Evolutionary conservation across 1,139 yeast species (phyloP), one percentile per base, ranked within the genome.

Genomic region (Candida mesenterica): DNA sequence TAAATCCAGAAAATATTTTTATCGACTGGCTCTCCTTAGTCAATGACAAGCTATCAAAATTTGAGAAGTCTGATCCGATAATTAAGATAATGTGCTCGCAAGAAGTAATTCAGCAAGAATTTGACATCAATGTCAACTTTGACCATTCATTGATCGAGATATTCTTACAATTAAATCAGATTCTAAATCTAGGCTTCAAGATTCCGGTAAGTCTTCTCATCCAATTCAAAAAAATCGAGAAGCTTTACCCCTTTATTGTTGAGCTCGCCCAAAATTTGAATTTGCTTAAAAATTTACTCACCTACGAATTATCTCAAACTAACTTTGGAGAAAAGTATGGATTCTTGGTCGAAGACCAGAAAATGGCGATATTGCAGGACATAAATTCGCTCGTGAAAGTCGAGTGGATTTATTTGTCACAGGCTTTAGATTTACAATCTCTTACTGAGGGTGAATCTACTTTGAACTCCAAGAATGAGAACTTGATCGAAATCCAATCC

Each of bases 221-320:
- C 57, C 43, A 70, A 57, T 39, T 72, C 75, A 28, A 68, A 65
- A 52, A 72, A 55, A 40, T 75, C 62, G 31, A 68, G 36, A 63
- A 69, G 22, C 53, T 83, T 0, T 72, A 77, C 33, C 89, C 90
- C 0, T 70, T 75, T 41, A 82, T 87, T 0, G 63, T 71, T 1
- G 68, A 73, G 10, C 49, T 87, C 10, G 55, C 60, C 7, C 94
- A 85, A 42, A 57, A 53, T 31, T 30, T 68, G 4, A 33, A 36
- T 2, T 41, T 56, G 4, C 46, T 68, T 13, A 53, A 79, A 14
- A 54, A 60, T 7, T 42, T 58, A 3, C 46, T 64, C 28, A 38
- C 42, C 4, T 23, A 30, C 4, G 58, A 53, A n/a, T 43, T 58
- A 15, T 27, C 31, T 1, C 33, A 45, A 1, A 46, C 52, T 4